Conservation (phyloP, 345 rosid genomes). For the Melaleuca quinquenervia region DNA sequence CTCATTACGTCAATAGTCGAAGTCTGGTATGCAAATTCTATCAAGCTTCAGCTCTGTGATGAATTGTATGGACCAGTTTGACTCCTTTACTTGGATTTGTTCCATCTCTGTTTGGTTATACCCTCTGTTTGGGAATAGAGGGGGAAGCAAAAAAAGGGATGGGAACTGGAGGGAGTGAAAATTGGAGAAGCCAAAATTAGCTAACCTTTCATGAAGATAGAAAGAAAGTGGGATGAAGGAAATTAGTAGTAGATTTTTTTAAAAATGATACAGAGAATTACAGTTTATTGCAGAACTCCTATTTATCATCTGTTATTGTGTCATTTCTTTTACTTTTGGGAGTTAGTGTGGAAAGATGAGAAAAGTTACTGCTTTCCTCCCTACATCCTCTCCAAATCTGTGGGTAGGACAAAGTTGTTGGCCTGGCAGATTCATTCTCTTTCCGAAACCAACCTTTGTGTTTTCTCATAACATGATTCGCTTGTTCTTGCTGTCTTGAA, state of each 20-base stretch:
- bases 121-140: background rate
- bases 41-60: background rate
- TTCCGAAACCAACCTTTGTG: background rate
- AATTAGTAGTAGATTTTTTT: background rate
- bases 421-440: background rate
- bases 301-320: background rate
- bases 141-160: background rate
- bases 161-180: background rate
- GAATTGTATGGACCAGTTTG: background rate
- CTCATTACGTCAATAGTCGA: conserved; percentile 38
- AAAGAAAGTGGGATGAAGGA: background rate
- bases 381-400: background rate
- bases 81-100: background rate
- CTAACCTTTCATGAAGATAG: background rate
- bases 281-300: background rate
- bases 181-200: background rate
- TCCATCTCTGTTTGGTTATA: background rate
- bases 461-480: background rate
- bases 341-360: background rate
- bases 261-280: background rate
- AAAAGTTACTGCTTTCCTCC: background rate
- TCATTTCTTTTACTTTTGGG: background rate
- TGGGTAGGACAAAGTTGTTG: background rate
- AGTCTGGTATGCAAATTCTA: conserved; percentile 29
- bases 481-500: background rate